phyloP scores from a whole-genome alignment of 495 filamentous ascomycete genomes.

The Penicillium lividum region DNA sequence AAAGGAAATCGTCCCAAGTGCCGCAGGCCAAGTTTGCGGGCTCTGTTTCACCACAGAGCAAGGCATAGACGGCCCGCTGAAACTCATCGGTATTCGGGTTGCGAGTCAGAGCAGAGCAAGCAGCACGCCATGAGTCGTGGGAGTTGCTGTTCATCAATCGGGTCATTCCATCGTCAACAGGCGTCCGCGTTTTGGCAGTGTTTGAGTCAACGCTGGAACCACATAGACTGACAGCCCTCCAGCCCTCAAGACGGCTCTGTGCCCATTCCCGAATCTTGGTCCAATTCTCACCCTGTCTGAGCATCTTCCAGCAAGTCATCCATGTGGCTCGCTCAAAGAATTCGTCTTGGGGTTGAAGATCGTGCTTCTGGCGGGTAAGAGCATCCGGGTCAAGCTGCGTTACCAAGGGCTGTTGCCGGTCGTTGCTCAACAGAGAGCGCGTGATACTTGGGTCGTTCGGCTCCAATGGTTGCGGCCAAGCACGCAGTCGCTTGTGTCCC shows the following conservation, averaged over 20 bases:
- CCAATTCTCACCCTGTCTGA: constrained; percentile 73
- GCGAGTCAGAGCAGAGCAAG: constrained; percentile 74
- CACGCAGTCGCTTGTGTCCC: constrained; percentile 73
- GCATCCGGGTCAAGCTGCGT: constrained; percentile 97
- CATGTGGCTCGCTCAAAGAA: constrained; percentile 85
- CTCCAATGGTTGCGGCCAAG: constrained; percentile 64
- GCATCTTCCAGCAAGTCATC: constrained; percentile 85
- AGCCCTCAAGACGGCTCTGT: constrained; percentile 72
- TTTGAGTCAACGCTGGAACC: constrained; percentile 41
- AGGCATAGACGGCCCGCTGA: constrained; percentile 85
- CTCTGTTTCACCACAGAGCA: constrained; percentile 78
- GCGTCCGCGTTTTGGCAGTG: constrained; percentile 32
- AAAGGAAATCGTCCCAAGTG: constrained; percentile 89
- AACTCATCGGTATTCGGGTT: constrained; percentile 69
- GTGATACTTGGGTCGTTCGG: constrained; percentile 57
- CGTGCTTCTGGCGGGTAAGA: constrained; percentile 69
- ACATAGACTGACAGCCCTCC: constrained; percentile 67
- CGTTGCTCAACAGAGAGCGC: constrained; percentile 55
- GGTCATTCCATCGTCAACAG: constrained; percentile 44
- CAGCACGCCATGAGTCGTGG: constrained; percentile 70
- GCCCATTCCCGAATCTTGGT: constrained; percentile 79
- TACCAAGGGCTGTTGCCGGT: constrained; percentile 64
- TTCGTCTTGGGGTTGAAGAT: constrained; percentile 75
- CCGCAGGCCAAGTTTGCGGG: constrained; percentile 74
- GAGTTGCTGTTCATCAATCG: constrained; percentile 52